Base-by-base conservation (phyloP, 441 rosid species). In the Pelargonium myrrhifolium region DNA sequence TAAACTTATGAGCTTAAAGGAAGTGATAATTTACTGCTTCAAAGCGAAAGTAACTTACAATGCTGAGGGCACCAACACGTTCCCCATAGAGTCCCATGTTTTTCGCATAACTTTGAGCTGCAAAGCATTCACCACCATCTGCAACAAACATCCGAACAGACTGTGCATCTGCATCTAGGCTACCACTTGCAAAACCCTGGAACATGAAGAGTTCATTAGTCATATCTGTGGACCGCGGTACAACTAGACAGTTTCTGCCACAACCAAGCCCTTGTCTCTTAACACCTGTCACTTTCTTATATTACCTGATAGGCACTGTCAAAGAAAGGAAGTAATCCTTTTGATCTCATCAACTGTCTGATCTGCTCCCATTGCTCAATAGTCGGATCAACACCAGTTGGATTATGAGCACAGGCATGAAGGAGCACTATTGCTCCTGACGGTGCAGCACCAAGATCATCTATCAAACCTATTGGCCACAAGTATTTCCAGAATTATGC, bases 41-140 rank as follows among this genome's bases (percentile, higher is more conserved):
- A 18, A 55, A 9, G 20, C 17, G 59, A 22, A 22, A 8, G 17
- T 18, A 18, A 55, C 73, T 65, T 74, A 74, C 77, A 65, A 74
- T 74, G 73, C 77, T 74, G 20, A 74, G 69, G 66, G 77, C 77
- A 51, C 77, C 77, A 69, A 74, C 77, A 65, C 77, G 77, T 59
- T 74, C 77, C 26, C 73, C 77, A 60, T 74, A 74, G 59, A 74
- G 70, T 51, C 77, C 77, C 77, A 74, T 74, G 70, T 74, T 74
- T 63, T 74, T 74, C 3, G 77, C 77, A 21, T 74, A 74, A 70
- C 76, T 73, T 40, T 73, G 76, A 21, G 76, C 72, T 35, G 59
- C 37, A 65, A 73, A 26, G 68, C 72, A 68, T 65, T 73, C 76
- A n/a, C 76, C 76, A 64, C 76, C 76, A 68, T 73, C 76, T 53